These are phyloP conservation scores for Sicyos edulis DNA, from an alignment of 306 rosid species.

Conservation along the genomic window DNA sequence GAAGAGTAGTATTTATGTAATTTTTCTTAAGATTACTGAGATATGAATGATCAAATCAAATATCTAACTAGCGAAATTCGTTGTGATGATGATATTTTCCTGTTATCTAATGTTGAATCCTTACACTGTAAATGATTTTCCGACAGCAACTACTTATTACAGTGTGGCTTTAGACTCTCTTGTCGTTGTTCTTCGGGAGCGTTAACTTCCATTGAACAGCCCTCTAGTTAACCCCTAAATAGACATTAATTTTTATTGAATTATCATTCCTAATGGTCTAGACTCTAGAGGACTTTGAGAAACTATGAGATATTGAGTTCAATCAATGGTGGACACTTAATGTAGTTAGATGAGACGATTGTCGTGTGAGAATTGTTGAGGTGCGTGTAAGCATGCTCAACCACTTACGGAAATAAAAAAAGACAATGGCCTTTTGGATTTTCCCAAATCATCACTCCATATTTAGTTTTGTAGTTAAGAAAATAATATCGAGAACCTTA, in stretches of 20 bases:
- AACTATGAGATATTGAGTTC: too few species aligned
- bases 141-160: background rate
- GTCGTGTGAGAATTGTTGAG: too few species aligned
- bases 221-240: background rate
- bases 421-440: background rate
- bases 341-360: too few species aligned
- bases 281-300: too few species aligned
- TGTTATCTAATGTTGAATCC: background rate
- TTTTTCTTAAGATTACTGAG: background rate
- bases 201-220: background rate
- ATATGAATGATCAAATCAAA: background rate
- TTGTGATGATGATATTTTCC: background rate
- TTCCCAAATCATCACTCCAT: background rate
- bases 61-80: background rate
- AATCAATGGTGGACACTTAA: too few species aligned
- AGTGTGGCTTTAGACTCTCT: background rate
- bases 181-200: background rate
- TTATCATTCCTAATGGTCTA: too few species aligned
- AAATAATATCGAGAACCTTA: background rate
- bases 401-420: too few species aligned
- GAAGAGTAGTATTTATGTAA: background rate
- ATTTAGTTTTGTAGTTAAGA: background rate
- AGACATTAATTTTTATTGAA: background rate
- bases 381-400: too few species aligned
- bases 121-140: background rate